Evolutionary conservation across 805 yeast genomes (phyloP), one percentile per base, ranked within the genome.

Genomic region (Candida cerambycidarum): DNA sequence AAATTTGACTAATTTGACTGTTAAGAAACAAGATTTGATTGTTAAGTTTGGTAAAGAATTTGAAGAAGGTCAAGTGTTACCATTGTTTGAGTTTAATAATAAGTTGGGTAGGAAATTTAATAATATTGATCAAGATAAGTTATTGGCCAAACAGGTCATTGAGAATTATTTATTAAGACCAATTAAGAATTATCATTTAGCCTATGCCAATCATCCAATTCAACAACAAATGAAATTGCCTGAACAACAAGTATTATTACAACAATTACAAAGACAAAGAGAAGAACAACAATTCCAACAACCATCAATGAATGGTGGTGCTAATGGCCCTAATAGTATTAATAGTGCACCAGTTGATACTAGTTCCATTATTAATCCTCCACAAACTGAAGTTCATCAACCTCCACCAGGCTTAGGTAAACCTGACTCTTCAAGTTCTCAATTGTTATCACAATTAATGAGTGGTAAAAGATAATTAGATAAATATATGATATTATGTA

Each of bases 361-460:
- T 21, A 21, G 8, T 21, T 21, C 23, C 5, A 21, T 21, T 5
- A 21, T 21, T 21, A 21, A 8, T 8, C 23, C 43, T 38, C 55
- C 33, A 34, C 41, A 17, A 32, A 13, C 36, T 15, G 28, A 23
- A 31, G 15, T 24, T 15, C 41, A 30, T 13, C 46, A 39, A 18
- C 43, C 47, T 5, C 50, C 53, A 11, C 53, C 53, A 7, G 50
- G 50, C 4, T 42, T 46, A 14, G 40, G 37, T 29, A 36, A 30
- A 42, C 46, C 42, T 9, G 42, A 61, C 5, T 78, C 80, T 19
- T 80, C 85, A 38, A 83, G 90, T 46, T 82, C 89, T 31, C 96
- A 89, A 58, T 73, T 89, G 56, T 73, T 89, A 54, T 87, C 81
- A 44, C 97, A 89, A 62, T 71, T 89, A 58, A 83, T 89, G 82